These are phyloP conservation scores for Chaetoscypha palmicola DNA, from an alignment of 2,329 filamentous ascomycete genomes.

Conservation along the genomic window DNA sequence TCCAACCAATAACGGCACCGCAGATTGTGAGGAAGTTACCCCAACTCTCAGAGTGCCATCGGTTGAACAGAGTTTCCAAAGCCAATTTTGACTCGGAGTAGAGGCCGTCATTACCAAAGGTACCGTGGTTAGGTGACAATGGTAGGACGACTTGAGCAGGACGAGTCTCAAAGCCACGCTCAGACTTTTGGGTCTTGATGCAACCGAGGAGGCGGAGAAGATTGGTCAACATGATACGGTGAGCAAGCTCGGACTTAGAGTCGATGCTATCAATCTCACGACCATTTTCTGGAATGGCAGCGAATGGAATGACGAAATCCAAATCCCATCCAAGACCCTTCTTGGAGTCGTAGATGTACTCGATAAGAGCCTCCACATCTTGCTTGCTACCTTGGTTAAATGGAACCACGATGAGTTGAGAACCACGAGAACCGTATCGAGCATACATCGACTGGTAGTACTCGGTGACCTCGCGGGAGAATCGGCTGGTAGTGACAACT, in stretches of 20 bases:
- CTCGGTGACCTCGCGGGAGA: slow-evolving; percentile 94
- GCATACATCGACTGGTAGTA: slow-evolving; percentile 99
- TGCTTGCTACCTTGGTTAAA: slow-evolving; percentile 99
- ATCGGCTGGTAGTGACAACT: slow-evolving; percentile 90
- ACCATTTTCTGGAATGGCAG: slow-evolving; percentile 94
- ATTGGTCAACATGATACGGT: slow-evolving; percentile 99
- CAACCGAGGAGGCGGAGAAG: slow-evolving; percentile 81
- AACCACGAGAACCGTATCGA: slow-evolving; percentile 85
- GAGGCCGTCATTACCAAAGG: slow-evolving; percentile 93
- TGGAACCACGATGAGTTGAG: slow-evolving; percentile 93
- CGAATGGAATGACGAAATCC: slow-evolving; percentile 92
- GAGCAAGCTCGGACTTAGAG: slow-evolving; percentile 94
- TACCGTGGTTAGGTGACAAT: slow-evolving; percentile 95
- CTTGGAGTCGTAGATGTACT: slow-evolving; percentile 97
- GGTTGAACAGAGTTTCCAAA: slow-evolving; percentile 94
- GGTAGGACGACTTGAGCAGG: slow-evolving; percentile 95
- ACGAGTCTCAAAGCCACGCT: slow-evolving; percentile 84
- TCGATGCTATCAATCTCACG: slow-evolving; percentile 96
- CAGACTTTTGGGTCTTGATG: slow-evolving; percentile 85
- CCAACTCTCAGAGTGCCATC: slow-evolving; percentile 98
- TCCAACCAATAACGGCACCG: slow-evolving; percentile 98
- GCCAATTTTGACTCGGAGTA: slow-evolving; percentile 98
- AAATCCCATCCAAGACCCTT: slow-evolving; percentile 97
- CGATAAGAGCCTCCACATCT: slow-evolving; percentile 85
- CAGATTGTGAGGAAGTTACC: slow-evolving; percentile 96